Conservation (phyloP, 148 eudicot genomes). For the Rhododendron vialii region DNA sequence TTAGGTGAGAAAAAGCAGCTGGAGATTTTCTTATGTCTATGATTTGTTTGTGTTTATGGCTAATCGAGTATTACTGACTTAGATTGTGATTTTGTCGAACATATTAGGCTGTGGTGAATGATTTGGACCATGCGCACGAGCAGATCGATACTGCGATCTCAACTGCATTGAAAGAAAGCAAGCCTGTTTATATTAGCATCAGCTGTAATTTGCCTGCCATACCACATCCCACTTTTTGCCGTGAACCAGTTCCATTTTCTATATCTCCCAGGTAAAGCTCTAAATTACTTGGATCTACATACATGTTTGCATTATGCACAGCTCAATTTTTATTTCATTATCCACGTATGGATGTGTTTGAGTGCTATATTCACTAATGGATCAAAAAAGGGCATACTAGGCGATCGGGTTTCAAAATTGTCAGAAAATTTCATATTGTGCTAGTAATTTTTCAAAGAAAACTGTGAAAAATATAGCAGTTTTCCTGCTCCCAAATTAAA, state of each 20-base stretch:
- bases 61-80: background rate
- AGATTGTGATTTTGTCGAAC: background rate
- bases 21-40: background rate
- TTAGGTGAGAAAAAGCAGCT: background rate
- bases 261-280: constrained; percentile 8
- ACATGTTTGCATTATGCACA: background rate
- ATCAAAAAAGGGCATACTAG: background rate
- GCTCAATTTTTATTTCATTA: background rate
- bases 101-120: constrained; percentile 17
- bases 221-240: constrained; percentile 20
- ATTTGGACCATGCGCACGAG: constrained; percentile 20
- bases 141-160: constrained; percentile 20
- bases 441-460: background rate
- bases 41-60: background rate
- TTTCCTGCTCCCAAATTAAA: background rate
- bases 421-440: too few species aligned
- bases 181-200: constrained; percentile 21
- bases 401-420: background rate
- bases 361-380: background rate
- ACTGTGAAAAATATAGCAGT: background rate
- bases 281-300: too few species aligned
- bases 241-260: constrained; percentile 19
- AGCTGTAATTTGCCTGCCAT: constrained; percentile 22
- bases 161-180: constrained; percentile 22
- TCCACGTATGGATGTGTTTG: background rate